These are phyloP conservation scores for Colletotrichum tabaci DNA, from an alignment of 2,329 filamentous ascomycete species.

Conservation along the genomic window DNA sequence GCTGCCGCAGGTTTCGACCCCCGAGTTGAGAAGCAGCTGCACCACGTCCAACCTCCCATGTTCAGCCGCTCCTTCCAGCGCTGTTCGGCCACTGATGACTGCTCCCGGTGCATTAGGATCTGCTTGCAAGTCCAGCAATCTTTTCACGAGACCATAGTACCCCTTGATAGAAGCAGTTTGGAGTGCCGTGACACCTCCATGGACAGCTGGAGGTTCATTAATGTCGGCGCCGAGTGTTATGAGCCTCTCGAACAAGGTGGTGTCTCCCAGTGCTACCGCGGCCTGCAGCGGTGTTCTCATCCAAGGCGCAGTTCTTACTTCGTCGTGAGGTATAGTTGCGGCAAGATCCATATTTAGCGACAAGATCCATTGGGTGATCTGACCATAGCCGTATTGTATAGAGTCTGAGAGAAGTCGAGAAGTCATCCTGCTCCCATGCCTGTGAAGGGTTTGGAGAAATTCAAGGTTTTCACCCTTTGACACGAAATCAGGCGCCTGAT, in stretches of 20 bases:
- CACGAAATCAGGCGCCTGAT: not conserved
- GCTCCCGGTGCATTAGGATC: not conserved
- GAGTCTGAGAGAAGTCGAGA: not conserved
- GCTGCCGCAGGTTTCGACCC: not conserved
- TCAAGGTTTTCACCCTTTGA: not conserved
- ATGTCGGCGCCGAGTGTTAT: not conserved
- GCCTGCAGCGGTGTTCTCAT: not conserved
- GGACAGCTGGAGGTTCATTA: too few species aligned
- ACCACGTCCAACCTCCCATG: not conserved
- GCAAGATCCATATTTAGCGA: not conserved
- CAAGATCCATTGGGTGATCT: not conserved
- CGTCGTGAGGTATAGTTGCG: too few species aligned
- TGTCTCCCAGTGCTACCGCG: not conserved
- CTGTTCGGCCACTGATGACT: fast-evolving
- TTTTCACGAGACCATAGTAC: not conserved
- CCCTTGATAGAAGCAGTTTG: not conserved
- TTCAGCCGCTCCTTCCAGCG: conserved; percentile 3
- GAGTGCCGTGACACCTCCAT: not conserved
- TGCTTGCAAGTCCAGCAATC: not conserved
- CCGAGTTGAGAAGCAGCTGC: not conserved
- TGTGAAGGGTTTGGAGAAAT: not conserved
- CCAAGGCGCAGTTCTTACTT: too few species aligned
- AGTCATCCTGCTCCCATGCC: not conserved
- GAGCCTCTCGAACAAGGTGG: not conserved
- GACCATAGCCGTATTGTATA: not conserved